Conservation (phyloP, 192 early-diverging fungal genomes). For the Coemansia aciculifera region DNA sequence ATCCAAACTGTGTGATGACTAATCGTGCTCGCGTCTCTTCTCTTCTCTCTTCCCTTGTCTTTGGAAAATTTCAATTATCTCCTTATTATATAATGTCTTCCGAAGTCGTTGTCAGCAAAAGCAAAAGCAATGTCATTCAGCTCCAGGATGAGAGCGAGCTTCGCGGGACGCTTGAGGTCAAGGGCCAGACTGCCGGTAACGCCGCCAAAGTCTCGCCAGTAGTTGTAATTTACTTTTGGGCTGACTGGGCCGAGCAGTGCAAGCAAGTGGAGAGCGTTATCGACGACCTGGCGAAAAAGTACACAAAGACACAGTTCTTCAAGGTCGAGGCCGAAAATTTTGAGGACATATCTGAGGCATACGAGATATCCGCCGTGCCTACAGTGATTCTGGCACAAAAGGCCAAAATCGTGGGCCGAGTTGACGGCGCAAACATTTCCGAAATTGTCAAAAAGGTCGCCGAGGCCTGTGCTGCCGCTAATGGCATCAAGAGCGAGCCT, state of each 20-base stretch:
- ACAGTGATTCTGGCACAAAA: constrained; percentile 81
- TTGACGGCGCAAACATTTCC: constrained; percentile 89
- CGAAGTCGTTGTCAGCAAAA: not conserved
- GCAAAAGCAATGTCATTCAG: constrained; percentile 27
- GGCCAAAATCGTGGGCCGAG: constrained; percentile 67
- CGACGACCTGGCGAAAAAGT: constrained; percentile 77
- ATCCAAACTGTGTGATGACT: not conserved
- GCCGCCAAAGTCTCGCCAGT: not conserved
- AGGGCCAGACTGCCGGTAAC: not conserved
- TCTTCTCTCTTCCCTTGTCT: not conserved
- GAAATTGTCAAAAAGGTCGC: constrained; percentile 70
- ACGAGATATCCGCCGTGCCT: constrained; percentile 90
- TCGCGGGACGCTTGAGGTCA: constrained; percentile 25
- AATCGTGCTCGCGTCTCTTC: not conserved
- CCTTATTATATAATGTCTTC: constrained; percentile 8
- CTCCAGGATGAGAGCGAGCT: constrained; percentile 39
- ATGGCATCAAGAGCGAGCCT: constrained; percentile 33
- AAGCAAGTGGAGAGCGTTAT: constrained; percentile 93
- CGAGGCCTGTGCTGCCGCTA: constrained; percentile 22
- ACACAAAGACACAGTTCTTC: constrained; percentile 72
- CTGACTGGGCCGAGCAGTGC: constrained; percentile 87
- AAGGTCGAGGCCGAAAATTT: constrained; percentile 92
- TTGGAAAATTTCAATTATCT: too few relatives aligned
- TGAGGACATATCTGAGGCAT: constrained; percentile 81
- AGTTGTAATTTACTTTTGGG: constrained; percentile 85